These are phyloP conservation scores for Cyberlindnera saturnus DNA, from an alignment of 805 yeast genomes.

Conservation along the genomic window DNA sequence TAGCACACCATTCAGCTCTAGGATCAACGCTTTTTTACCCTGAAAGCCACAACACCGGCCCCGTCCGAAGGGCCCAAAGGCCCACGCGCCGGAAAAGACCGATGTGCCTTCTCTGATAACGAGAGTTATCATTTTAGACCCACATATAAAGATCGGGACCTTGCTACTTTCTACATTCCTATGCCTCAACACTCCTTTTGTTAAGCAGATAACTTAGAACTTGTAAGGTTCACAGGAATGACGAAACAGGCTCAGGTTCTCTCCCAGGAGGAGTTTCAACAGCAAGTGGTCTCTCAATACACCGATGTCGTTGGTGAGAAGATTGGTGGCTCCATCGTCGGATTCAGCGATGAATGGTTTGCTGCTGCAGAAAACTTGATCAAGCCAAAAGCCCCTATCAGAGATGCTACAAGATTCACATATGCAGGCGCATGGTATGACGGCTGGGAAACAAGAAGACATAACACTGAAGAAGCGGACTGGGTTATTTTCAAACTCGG, in stretches of 20 bases:
- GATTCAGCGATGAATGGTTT: slow-evolving; percentile 87
- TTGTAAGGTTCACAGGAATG: not conserved
- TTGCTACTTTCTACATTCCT: too few relatives aligned
- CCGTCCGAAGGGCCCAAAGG: too few relatives aligned
- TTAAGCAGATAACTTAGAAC: too few relatives aligned
- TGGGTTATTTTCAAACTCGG: slow-evolving; percentile 85
- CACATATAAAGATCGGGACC: too few relatives aligned
- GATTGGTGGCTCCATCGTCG: slow-evolving; percentile 69
- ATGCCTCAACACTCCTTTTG: too few relatives aligned
- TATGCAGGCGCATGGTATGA: slow-evolving; percentile 96
- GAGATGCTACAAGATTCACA: slow-evolving; percentile 75
- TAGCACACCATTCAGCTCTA: too few relatives aligned
- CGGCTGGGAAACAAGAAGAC: slow-evolving; percentile 98
- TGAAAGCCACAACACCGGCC: too few relatives aligned
- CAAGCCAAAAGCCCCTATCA: slow-evolving; percentile 71
- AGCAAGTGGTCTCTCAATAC: slow-evolving; percentile 20
- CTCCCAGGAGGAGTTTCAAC: slow-evolving; percentile 20
- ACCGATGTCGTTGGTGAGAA: slow-evolving; percentile 77
- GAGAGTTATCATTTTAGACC: too few relatives aligned
- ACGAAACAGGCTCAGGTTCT: slow-evolving; percentile 6
- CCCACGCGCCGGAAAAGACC: too few relatives aligned
- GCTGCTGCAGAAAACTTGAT: slow-evolving; percentile 87
- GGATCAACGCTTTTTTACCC: too few relatives aligned
- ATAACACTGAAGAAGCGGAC: slow-evolving; percentile 77
- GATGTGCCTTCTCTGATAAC: too few relatives aligned